Evolutionary conservation across 2,329 filamentous ascomycete genomes (phyloP).

Genomic region (Aureobasidium sp.): DNA sequence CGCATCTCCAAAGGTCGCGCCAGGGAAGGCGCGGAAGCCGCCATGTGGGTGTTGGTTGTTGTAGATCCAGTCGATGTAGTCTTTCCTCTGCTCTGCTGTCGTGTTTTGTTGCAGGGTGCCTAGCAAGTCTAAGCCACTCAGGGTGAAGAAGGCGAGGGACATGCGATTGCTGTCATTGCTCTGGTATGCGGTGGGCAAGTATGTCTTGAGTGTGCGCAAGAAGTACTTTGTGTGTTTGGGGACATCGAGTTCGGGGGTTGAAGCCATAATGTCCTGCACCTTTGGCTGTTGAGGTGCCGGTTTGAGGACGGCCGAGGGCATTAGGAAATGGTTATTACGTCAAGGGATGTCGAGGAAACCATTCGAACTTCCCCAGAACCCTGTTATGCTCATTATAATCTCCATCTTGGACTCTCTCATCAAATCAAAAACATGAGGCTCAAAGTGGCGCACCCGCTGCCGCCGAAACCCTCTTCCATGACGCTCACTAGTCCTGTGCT

Average conservation of each 20-base stretch:
- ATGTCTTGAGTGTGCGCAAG: slow-evolving; percentile 74
- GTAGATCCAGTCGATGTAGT: slow-evolving; percentile 69
- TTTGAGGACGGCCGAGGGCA: not conserved
- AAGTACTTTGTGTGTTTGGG: slow-evolving; percentile 59
- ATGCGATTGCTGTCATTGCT: slow-evolving; percentile 85
- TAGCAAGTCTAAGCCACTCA: slow-evolving; percentile 78
- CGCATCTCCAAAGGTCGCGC: slow-evolving; percentile 46
- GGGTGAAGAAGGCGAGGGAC: slow-evolving; percentile 79
- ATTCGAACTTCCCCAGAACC: not conserved
- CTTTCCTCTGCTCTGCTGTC: slow-evolving; percentile 43
- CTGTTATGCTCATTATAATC: not conserved
- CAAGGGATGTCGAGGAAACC: not conserved
- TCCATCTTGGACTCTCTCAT: not conserved
- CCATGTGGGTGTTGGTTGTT: slow-evolving; percentile 75
- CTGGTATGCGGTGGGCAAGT: slow-evolving; percentile 70
- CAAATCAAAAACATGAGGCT: not conserved
- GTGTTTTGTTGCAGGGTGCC: slow-evolving; percentile 51
- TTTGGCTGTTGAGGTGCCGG: not conserved
- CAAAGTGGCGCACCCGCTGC: not conserved
- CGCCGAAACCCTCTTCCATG: not conserved
- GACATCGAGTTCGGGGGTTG: slow-evolving; percentile 3
- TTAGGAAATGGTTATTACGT: not conserved
- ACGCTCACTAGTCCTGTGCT: not conserved
- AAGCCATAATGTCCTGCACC: slow-evolving; percentile 1
- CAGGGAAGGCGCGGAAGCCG: slow-evolving; percentile 82